A percentile compares a stretch with the other conserved stretches of the same genome.
These are phyloP conservation scores for Teratosphaeria pseudoeucalypti DNA, from an alignment of 2,329 filamentous ascomycete species.

Conservation along the genomic window DNA sequence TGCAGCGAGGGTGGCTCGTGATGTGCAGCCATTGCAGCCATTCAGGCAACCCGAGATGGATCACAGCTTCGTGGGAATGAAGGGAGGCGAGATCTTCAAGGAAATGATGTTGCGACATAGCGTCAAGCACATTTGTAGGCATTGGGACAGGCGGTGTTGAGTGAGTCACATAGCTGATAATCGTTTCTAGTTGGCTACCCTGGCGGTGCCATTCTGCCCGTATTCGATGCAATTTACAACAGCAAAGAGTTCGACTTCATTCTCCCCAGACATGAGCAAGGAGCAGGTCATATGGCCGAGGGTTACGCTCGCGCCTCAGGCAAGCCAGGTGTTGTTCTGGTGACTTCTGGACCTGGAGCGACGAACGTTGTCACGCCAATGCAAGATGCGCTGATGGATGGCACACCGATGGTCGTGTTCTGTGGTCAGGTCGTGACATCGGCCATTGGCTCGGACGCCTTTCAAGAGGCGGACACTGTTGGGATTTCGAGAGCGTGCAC, in stretches of 20 bases:
- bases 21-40: conserved; percentile 37
- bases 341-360: conserved; percentile 91
- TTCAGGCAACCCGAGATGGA: conserved; percentile 41
- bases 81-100: conserved; percentile 92
- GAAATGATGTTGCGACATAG: conserved; percentile 95
- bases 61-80: conserved; percentile 76
- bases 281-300: conserved; percentile 96
- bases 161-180: conserved; percentile 1
- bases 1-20: conserved; percentile 19
- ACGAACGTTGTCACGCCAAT: conserved; percentile 96
- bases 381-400: conserved; percentile 91
- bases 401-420: conserved; percentile 93
- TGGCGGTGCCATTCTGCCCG: conserved; percentile 89
- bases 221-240: conserved; percentile 98
- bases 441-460: conserved; percentile 88
- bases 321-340: conserved; percentile 88
- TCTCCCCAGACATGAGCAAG: conserved; percentile 91
- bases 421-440: conserved; percentile 82
- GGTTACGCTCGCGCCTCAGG: conserved; percentile 91
- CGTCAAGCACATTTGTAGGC: conserved; percentile 87
- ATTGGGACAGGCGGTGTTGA: conserved; percentile 1
- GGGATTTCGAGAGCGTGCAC: conserved; percentile 92
- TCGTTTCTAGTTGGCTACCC: conserved; percentile 54
- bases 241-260: conserved; percentile 95
- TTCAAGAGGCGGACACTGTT: conserved; percentile 91